phyloP scores from a whole-genome alignment of 306 rosid genomes.

The Lagenaria siceraria region DNA sequence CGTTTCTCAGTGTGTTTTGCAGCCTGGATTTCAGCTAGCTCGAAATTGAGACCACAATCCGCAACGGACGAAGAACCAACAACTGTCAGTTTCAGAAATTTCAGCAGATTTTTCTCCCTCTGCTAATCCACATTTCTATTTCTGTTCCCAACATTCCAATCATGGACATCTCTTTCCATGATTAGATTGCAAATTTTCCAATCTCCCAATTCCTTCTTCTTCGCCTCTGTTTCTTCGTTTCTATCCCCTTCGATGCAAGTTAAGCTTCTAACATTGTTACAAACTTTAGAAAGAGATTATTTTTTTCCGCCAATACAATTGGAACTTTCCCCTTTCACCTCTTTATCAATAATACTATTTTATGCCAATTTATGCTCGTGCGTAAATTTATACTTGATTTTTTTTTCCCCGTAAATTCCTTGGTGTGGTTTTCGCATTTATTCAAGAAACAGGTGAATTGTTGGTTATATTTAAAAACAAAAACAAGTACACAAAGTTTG shows the following conservation, averaged over 20 bases:
- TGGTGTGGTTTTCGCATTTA: too few species aligned
- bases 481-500: too few species aligned
- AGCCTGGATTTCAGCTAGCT: not conserved
- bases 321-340: not conserved
- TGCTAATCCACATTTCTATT: not conserved
- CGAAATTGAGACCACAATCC: slow-evolving; percentile 1
- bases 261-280: not conserved
- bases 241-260: not conserved
- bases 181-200: not conserved
- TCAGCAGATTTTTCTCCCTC: slow-evolving; percentile 1
- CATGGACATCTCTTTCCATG: not conserved
- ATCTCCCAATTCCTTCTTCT: not conserved
- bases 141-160: not conserved
- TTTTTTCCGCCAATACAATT: not conserved
- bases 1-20: not conserved
- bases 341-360: too few species aligned
- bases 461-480: too few species aligned
- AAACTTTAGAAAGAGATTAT: not conserved
- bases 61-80: not conserved
- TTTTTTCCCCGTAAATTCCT: too few species aligned
- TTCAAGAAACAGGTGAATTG: too few species aligned
- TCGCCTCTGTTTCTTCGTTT: not conserved
- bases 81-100: not conserved
- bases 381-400: too few species aligned
- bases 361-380: too few species aligned